These are phyloP conservation scores for Wallacemonas sp. DNA, from an alignment of 208 protist genomes.

Conservation along the genomic window DNA sequence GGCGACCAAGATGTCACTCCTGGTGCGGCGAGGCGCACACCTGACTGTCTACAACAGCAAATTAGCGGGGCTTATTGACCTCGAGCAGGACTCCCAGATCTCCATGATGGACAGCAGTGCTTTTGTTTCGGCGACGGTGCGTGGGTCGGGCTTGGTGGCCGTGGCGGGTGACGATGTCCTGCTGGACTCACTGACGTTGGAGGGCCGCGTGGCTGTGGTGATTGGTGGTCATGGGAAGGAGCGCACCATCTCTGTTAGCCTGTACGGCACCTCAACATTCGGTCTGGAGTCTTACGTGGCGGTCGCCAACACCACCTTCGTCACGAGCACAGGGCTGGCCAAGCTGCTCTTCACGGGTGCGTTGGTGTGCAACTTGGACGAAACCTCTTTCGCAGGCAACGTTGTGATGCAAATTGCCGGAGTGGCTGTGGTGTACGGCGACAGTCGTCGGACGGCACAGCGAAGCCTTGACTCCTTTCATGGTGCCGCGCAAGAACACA, in stretches of 20 bases:
- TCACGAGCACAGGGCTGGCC: constrained; percentile 41
- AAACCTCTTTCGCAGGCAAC: constrained; percentile 44
- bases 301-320: constrained; percentile 39
- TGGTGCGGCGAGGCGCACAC: constrained; percentile 34
- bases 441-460: constrained; percentile 20
- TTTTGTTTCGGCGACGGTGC: constrained; percentile 40
- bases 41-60: constrained; percentile 41
- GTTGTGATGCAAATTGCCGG: constrained; percentile 46
- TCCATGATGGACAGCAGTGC: constrained; percentile 41
- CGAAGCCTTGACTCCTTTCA: not conserved
- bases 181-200: constrained; percentile 59
- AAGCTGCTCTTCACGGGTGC: constrained; percentile 53
- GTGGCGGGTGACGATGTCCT: constrained; percentile 43
- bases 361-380: constrained; percentile 32
- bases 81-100: constrained; percentile 49
- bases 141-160: constrained; percentile 38
- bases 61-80: constrained; percentile 31
- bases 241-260: constrained; percentile 30
- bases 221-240: not conserved
- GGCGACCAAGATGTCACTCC: constrained; percentile 27
- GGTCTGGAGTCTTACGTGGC: constrained; percentile 37
- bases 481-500: constrained; percentile 11
- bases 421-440: constrained; percentile 42
- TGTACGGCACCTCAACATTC: constrained; percentile 58
- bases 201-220: constrained; percentile 28